Percentiles rank a stretch among this genome's conserved stretches.
Conservation (phyloP, 176 grass and related monocot species). For the Leersia perrieri region DNA sequence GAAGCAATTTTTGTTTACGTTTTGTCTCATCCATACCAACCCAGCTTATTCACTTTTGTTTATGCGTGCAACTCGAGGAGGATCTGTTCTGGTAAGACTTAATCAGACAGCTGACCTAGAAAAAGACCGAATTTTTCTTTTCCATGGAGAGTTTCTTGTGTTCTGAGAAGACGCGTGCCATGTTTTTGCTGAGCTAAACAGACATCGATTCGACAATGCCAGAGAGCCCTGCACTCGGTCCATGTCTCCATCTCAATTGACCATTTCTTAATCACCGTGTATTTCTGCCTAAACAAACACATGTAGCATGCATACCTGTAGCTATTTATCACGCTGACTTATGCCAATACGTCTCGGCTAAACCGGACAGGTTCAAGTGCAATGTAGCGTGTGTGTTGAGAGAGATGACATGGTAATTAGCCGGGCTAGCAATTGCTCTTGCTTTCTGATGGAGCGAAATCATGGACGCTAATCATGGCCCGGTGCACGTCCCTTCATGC, state of each 20-base stretch:
- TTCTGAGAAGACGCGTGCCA: neutral
- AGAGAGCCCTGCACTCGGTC: neutral
- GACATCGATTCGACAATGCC: neutral
- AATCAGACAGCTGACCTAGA: conserved; percentile 35
- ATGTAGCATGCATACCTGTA: neutral
- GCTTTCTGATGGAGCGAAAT: conserved; percentile 20
- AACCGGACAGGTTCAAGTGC: neutral
- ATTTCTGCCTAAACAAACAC: neutral
- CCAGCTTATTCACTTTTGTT: neutral
- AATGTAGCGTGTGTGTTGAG: no score
- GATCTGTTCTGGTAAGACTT: neutral
- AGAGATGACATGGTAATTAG: neutral
- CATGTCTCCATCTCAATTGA: neutral
- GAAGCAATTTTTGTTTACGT: neutral
- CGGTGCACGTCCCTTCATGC: conserved; percentile 33
- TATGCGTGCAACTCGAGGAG: neutral
- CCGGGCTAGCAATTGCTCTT: neutral
- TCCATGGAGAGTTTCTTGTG: neutral
- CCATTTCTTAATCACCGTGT: neutral
- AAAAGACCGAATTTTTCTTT: neutral
- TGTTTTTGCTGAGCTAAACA: neutral
- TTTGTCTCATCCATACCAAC: neutral
- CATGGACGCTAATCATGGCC: conserved; percentile 19
- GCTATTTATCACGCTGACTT: neutral
- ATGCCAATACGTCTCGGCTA: neutral